Percentiles rank a stretch among this genome's conserved stretches.
phyloP scores from a whole-genome alignment of 169 alveolate species.

The Plasmodium coatneyi region DNA sequence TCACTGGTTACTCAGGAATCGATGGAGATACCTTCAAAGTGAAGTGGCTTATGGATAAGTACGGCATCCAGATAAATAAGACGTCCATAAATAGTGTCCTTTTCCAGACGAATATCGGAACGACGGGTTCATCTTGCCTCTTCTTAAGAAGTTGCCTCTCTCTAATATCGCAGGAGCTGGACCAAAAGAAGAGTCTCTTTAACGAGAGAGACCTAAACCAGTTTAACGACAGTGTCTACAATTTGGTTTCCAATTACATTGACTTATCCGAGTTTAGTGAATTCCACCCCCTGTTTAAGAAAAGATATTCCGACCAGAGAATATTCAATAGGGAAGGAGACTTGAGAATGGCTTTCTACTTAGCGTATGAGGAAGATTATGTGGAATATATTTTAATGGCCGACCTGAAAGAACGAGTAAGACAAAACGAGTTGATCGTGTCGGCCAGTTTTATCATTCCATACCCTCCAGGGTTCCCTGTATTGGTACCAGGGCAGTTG shows the following conservation, averaged over 20 bases:
- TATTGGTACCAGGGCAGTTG: conserved; percentile 80
- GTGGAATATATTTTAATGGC: conserved; percentile 55
- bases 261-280: conserved; percentile 70
- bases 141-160: conserved; percentile 76
- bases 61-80: conserved; percentile 79
- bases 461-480: conserved; percentile 82
- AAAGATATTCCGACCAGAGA: conserved; percentile 5
- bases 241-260: conserved; percentile 58
- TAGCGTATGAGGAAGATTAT: conserved; percentile 78
- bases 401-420: conserved; percentile 51
- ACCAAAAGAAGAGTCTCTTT: conserved; percentile 50
- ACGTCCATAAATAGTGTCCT: conserved; percentile 78
- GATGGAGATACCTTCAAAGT: conserved; percentile 82
- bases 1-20: conserved; percentile 77
- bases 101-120: conserved; percentile 80
- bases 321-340: conserved; percentile 77
- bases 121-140: conserved; percentile 78
- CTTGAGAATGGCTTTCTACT: conserved; percentile 75
- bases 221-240: conserved; percentile 74
- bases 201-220: conserved; percentile 74
- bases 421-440: conserved; percentile 42
- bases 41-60: conserved; percentile 81
- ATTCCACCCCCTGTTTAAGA: conserved; percentile 64
- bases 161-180: conserved; percentile 65
- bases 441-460: conserved; percentile 80